These are phyloP conservation scores for Cyberlindnera veronae DNA, from an alignment of 805 yeast genomes.

Conservation along the genomic window DNA sequence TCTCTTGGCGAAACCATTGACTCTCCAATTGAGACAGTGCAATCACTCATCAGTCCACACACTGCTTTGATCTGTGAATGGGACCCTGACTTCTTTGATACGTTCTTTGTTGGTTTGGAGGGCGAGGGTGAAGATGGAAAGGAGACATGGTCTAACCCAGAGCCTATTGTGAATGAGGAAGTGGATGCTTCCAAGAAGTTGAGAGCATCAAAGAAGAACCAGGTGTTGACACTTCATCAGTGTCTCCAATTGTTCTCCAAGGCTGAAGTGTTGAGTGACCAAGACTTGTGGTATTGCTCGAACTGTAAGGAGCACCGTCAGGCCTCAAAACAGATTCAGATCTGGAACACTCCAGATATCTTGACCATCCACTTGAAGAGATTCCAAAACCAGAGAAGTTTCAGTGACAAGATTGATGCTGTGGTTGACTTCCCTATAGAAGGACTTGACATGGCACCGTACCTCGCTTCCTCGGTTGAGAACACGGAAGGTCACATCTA, in stretches of 20 bases:
- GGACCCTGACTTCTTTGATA: slow-evolving; percentile 45
- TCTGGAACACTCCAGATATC: slow-evolving; percentile 94
- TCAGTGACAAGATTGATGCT: slow-evolving; percentile 86
- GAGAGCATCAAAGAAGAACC: slow-evolving; percentile 29
- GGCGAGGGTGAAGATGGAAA: slow-evolving; percentile 44
- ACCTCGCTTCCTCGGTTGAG: slow-evolving; percentile 39
- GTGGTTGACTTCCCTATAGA: slow-evolving; percentile 84
- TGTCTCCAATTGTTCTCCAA: slow-evolving; percentile 73
- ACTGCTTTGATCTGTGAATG: slow-evolving; percentile 64
- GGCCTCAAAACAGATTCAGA: slow-evolving; percentile 85
- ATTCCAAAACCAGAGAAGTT: slow-evolving; percentile 77
- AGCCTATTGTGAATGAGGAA: slow-evolving; percentile 48
- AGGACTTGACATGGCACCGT: slow-evolving; percentile 68
- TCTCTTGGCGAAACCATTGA: background rate
- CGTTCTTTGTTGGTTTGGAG: slow-evolving; percentile 48
- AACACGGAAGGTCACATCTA: slow-evolving; percentile 44
- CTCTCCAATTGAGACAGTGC: slow-evolving; percentile 1
- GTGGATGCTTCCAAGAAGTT: slow-evolving; percentile 43
- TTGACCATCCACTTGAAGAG: slow-evolving; percentile 86
- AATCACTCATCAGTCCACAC: slow-evolving; percentile 31
- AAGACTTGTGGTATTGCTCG: slow-evolving; percentile 94
- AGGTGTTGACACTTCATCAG: slow-evolving; percentile 59
- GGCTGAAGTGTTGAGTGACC: slow-evolving; percentile 81
- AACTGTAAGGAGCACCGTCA: slow-evolving; percentile 82
- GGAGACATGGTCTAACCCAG: slow-evolving; percentile 56